phyloP scores from a whole-genome alignment of 106 monocot species.

The Platanthera zijinensis region DNA sequence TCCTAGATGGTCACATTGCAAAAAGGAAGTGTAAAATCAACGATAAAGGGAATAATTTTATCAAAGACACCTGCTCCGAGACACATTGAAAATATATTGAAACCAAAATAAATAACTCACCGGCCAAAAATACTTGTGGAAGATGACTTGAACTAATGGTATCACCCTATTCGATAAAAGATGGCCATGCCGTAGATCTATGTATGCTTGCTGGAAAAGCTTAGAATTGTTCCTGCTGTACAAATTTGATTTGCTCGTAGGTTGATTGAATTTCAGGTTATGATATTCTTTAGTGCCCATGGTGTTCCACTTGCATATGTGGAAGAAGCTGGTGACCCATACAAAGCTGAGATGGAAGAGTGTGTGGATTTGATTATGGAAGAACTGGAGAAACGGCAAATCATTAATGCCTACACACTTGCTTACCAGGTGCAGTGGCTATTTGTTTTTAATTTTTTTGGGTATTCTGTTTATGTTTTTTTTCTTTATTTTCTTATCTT shows the following conservation, averaged over 20 bases:
- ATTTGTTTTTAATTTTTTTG: neutral
- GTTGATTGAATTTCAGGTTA: conserved; percentile 37
- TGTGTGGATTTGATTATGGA: conserved; percentile 94
- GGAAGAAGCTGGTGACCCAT: conserved; percentile 96
- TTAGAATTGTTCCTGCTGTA: no score
- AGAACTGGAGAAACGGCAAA: conserved; percentile 69
- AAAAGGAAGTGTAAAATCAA: no score
- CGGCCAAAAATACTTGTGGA: no score
- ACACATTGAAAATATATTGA: no score
- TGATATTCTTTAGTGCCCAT: conserved; percentile 98
- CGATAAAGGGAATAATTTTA: no score
- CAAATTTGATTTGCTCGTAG: neutral
- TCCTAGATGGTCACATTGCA: no score
- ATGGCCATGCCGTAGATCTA: no score
- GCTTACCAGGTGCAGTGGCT: conserved; percentile 74
- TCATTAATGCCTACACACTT: conserved; percentile 80
- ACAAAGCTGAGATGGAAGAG: conserved; percentile 99
- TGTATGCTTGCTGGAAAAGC: no score
- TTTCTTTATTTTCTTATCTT: neutral
- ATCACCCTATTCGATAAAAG: no score
- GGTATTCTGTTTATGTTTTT: neutral
- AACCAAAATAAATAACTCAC: no score
- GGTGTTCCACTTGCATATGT: conserved; percentile 97
- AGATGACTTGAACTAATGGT: no score
- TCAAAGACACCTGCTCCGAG: no score